Base-by-base conservation (phyloP, 257 asterid species). In the Salvia hispanica region DNA sequence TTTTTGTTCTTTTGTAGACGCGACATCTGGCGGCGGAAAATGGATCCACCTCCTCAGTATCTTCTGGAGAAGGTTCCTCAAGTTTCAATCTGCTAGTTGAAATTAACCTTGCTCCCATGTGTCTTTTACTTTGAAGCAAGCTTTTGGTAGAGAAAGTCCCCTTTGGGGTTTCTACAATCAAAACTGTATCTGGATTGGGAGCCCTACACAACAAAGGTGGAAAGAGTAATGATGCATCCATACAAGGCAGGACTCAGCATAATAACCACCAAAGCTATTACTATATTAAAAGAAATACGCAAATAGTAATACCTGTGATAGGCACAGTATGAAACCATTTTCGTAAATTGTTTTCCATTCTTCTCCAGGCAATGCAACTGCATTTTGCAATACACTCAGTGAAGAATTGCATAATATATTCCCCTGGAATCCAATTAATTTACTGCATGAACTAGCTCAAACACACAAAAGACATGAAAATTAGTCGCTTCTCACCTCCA, bases 321-420 rank as follows among this genome's bases (percentile, higher is more conserved):
- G 37, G 99, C 90, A 45, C 98, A 94, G 70, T 88, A 94, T 8
- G 98, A 94, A 34, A 94, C 95, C 99, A 87, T 91, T 82, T 86
- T 91, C 21, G 96, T 94, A 28, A 82, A 58, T 71, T 91, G 99
- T 72, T 85, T 89, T 68, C 97, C 96, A 75, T 94, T 94, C 83
- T 88, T 91, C 79, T 87, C 97, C 77, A 85, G 85, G 86, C 89
- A 81, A 76, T 94, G 99, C 88, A 94, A 80, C 99, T 94, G 93
- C 79, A 84, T 48, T 73, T 80, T 69, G 71, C 43, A 76, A 76
- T 11, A 75, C 0, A 21, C 13, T 36, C n/a, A 18, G 59, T 53
- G 42, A 59, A 69, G 40, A 72, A 60, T 51, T 48, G 16, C 36
- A 40, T 68, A 52, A 48, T 8, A 31, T 47, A 28, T 33, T 47